Percentiles rank a stretch among this genome's conserved stretches.
phyloP scores from a whole-genome alignment of 1,139 yeast genomes.

The Geotrichum cucujoidarum region DNA sequence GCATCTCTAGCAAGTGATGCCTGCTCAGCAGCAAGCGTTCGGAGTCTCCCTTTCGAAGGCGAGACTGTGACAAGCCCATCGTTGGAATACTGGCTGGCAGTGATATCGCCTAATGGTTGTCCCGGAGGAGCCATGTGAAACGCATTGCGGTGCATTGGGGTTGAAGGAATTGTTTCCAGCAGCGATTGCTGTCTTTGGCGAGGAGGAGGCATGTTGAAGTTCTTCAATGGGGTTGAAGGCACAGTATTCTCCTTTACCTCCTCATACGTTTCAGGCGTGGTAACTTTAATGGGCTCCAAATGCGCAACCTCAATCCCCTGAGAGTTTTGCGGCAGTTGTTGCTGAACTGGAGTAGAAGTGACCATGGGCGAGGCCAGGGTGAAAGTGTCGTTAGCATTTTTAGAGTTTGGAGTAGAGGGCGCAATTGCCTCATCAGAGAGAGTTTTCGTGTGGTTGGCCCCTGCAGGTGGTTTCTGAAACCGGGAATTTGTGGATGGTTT shows the following conservation, averaged over 20 bases:
- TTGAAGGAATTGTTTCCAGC: neutral
- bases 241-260: neutral
- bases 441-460: too few relatives aligned
- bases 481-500: too few relatives aligned
- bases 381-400: neutral
- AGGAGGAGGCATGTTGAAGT: neutral
- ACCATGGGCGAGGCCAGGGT: constrained; percentile 2
- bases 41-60: constrained; percentile 18
- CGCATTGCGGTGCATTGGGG: too few relatives aligned
- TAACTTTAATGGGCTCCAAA: neutral
- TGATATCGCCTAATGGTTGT: neutral
- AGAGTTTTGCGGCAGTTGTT: neutral
- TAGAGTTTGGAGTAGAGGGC: neutral
- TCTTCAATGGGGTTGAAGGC: neutral
- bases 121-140: neutral
- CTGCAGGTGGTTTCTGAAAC: too few relatives aligned
- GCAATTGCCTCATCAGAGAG: too few relatives aligned
- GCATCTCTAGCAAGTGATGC: constrained; percentile 10
- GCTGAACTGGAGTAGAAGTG: constrained; percentile 4
- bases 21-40: constrained; percentile 19
- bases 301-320: neutral
- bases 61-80: constrained; percentile 17
- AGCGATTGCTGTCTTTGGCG: neutral
- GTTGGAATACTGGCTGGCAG: neutral
- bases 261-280: too few relatives aligned